Base-by-base conservation (phyloP, 352 stramenopile genomes). In the Pythium periplocum region DNA sequence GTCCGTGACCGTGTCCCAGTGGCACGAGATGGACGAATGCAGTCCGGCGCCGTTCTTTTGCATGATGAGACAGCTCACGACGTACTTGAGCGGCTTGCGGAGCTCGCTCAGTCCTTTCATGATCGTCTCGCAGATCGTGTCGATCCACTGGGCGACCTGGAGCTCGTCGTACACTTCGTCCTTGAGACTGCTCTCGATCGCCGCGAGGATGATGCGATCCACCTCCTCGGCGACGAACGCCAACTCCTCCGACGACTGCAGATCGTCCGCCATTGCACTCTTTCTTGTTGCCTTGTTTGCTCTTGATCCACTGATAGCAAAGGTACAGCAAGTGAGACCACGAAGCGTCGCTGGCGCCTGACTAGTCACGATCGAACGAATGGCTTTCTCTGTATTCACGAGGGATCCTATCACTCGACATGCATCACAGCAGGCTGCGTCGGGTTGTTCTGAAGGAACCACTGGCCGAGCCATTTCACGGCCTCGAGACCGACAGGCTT, bases 1-100 rank as follows among this genome's bases (percentile, higher is more conserved):
- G 53, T 97, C 90, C 17, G 76, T 97, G 59, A 78, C 82, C 1
- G 81, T 93, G 59, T 97, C 90, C 90, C 89, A 96, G 54, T 93
- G 92, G 35, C 86, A 96, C 9, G 85, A 96, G 45, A 97, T 80
- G 8, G 83, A 75, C 6, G 86, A 71, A 57, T 97, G 90, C 8
- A 97, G 70, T 12, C 90, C 90, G 2, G 90, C 89, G 46, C 90
- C 90, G 60, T 97, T 97, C 66, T 96, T 97, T 64, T 97, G 90
- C 80, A 97, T 96, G 64, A 97, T 93, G 6, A 94, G 62, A 51
- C 82, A 95, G 52, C 86, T 96, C 41, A 97, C 86, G 40, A 93
- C 78, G 59, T 96, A 97, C 71, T 97, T 97, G 65, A 97, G 94
- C 2, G 90, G 90, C 49, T 97, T 97, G 58, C 83, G 79, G 44